These are phyloP conservation scores for Arabidopsis arenosa DNA, from an alignment of 345 rosid genomes.

Conservation along the genomic window DNA sequence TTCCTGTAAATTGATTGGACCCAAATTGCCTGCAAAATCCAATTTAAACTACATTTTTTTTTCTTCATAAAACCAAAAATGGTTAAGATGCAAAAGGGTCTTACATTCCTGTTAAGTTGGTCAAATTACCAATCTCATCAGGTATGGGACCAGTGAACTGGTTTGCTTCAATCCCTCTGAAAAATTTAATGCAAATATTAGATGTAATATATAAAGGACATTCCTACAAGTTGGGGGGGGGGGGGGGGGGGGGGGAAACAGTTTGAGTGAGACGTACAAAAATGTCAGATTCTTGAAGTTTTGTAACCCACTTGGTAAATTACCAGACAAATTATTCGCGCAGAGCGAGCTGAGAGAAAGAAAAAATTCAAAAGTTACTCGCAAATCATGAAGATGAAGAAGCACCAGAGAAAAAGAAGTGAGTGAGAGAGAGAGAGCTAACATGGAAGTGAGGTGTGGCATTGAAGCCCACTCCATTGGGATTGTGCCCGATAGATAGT, in stretches of 20 bases:
- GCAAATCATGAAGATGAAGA: not conserved
- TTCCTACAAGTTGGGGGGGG: not conserved
- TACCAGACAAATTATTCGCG: slow-evolving; percentile 57
- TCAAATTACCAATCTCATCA: slow-evolving; percentile 54
- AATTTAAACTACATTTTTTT: not conserved
- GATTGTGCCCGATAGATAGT: slow-evolving; percentile 44
- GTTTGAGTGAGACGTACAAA: slow-evolving; percentile 45
- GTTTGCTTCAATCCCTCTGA: slow-evolving; percentile 63
- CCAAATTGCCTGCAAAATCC: not conserved
- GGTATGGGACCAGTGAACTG: slow-evolving; percentile 59
- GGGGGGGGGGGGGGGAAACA: not conserved
- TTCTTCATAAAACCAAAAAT: no score
- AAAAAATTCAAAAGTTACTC: not conserved
- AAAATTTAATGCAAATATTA: not conserved
- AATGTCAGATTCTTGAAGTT: slow-evolving; percentile 49
- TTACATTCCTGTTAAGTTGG: slow-evolving; percentile 53
- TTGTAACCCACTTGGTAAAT: slow-evolving; percentile 54
- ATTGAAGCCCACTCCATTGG: slow-evolving; percentile 59
- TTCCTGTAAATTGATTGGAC: no score
- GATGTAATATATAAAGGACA: not conserved
- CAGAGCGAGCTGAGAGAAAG: slow-evolving; percentile 47
- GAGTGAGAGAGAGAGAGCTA: slow-evolving; percentile 8
- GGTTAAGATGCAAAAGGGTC: slow-evolving; percentile 12
- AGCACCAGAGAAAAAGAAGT: no score
- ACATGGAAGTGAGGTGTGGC: slow-evolving; percentile 48